Percentiles rank a stretch among this genome's conserved stretches.
These are phyloP conservation scores for Acer yangbiense DNA, from an alignment of 345 rosid genomes.

Conservation along the genomic window DNA sequence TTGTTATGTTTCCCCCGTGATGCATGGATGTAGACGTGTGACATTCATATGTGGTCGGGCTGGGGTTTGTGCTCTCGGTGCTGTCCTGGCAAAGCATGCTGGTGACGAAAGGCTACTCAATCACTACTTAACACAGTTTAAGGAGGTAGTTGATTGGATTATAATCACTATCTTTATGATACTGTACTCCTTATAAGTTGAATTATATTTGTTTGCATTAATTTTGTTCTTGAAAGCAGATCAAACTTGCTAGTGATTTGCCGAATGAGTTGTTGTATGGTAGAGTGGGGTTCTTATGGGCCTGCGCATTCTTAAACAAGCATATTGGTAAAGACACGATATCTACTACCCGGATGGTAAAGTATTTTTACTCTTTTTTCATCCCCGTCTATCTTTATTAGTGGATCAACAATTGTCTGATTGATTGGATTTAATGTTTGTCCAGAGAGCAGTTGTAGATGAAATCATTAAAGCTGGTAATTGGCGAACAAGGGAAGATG, in stretches of 20 bases:
- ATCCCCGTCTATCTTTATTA: not conserved
- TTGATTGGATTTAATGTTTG: slow-evolving; percentile 21
- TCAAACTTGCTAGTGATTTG: slow-evolving; percentile 49
- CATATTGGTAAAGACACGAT: too few species aligned
- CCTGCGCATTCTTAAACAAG: too few species aligned
- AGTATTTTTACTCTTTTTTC: not conserved
- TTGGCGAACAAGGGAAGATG: slow-evolving; percentile 47
- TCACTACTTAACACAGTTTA: slow-evolving; percentile 48
- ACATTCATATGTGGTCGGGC: slow-evolving; percentile 71
- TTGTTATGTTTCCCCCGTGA: not conserved
- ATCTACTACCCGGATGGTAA: slow-evolving; percentile 43
- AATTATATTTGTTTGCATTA: not conserved
- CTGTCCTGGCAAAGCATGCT: slow-evolving; percentile 60
- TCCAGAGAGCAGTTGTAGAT: slow-evolving; percentile 49
- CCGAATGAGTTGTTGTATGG: slow-evolving; percentile 44
- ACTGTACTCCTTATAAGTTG: not conserved
- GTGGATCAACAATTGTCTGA: not conserved
- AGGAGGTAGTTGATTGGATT: slow-evolving; percentile 34
- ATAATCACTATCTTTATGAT: not conserved
- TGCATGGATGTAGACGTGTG: slow-evolving; percentile 42
- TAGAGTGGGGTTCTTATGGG: too few species aligned
- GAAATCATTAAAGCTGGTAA: slow-evolving; percentile 56
- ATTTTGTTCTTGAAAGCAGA: slow-evolving; percentile 33
- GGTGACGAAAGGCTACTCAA: slow-evolving; percentile 49
- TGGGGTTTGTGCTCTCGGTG: slow-evolving; percentile 78